These are phyloP conservation scores for Cytospora chrysosperma DNA, from an alignment of 2,329 filamentous ascomycete genomes.

Conservation along the genomic window DNA sequence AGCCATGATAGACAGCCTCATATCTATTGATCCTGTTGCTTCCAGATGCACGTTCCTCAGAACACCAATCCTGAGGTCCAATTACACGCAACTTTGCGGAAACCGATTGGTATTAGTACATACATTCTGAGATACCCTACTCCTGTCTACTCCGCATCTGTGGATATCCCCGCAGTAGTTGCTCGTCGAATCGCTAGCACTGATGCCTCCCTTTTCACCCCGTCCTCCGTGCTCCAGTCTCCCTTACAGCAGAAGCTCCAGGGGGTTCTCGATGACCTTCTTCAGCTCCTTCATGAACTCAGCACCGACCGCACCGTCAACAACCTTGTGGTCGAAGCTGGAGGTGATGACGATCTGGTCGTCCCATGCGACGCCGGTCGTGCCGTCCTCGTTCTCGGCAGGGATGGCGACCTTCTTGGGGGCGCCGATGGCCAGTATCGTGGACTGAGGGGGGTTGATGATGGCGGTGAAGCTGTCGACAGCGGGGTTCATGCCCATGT, in stretches of 20 bases:
- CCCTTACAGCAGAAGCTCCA: slow-evolving; percentile 83
- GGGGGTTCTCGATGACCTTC: slow-evolving; percentile 95
- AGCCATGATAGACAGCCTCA: not conserved
- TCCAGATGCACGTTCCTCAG: not conserved
- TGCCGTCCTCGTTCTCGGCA: slow-evolving; percentile 79
- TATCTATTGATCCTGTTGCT: not conserved
- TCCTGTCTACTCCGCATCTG: slow-evolving; percentile 5
- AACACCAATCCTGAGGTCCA: not conserved
- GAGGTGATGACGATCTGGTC: slow-evolving; percentile 94
- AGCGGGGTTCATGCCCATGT: slow-evolving; percentile 99
- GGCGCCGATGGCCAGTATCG: slow-evolving; percentile 91
- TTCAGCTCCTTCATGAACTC: slow-evolving; percentile 98
- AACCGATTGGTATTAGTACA: slow-evolving; percentile 25
- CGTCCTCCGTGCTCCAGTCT: slow-evolving; percentile 33
- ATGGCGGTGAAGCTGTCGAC: slow-evolving; percentile 97
- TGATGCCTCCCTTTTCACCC: slow-evolving; percentile 41
- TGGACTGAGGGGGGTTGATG: slow-evolving; percentile 97
- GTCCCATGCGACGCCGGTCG: slow-evolving; percentile 77
- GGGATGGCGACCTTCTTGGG: slow-evolving; percentile 93
- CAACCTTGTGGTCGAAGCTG: slow-evolving; percentile 98
- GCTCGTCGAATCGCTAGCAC: slow-evolving; percentile 31
- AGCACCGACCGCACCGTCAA: slow-evolving; percentile 92
- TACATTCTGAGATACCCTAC: slow-evolving; percentile 18
- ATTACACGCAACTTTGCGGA: slow-evolving; percentile 6
- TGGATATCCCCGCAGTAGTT: slow-evolving; percentile 35